phyloP scores from a whole-genome alignment of 2,329 filamentous ascomycete genomes.

The Aspergillus ruber region DNA sequence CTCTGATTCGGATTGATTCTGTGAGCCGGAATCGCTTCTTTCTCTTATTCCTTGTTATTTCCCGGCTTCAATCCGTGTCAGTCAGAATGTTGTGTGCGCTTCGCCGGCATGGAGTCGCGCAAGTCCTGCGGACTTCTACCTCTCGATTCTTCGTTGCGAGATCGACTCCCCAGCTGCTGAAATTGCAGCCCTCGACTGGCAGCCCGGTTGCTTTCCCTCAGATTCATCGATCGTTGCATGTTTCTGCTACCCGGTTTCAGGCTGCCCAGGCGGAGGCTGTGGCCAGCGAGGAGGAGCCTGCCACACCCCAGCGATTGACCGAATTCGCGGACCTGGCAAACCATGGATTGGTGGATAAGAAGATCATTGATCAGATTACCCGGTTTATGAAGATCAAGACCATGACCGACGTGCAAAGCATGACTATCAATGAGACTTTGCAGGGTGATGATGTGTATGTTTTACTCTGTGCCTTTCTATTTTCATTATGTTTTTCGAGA shows the following conservation, averaged over 20 bases:
- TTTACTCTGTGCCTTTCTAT: background rate
- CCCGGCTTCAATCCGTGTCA: slow-evolving; percentile 3
- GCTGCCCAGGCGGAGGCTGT: slow-evolving; percentile 17
- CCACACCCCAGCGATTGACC: slow-evolving; percentile 20
- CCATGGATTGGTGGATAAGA: slow-evolving; percentile 50
- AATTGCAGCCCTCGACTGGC: slow-evolving; percentile 19
- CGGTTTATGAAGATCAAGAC: slow-evolving; percentile 66
- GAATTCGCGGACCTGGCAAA: slow-evolving; percentile 35
- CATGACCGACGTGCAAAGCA: slow-evolving; percentile 89
- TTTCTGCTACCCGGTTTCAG: slow-evolving; percentile 21
- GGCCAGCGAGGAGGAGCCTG: slow-evolving; percentile 4
- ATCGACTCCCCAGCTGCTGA: slow-evolving; percentile 22
- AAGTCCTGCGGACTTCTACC: slow-evolving; percentile 29
- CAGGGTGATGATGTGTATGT: slow-evolving; percentile 71
- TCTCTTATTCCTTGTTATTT: background rate
- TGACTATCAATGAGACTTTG: slow-evolving; percentile 74
- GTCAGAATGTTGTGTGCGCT: slow-evolving; percentile 33
- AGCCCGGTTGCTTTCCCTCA: slow-evolving; percentile 7
- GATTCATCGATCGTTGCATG: slow-evolving; percentile 23
- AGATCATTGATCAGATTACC: slow-evolving; percentile 63
- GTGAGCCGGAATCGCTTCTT: slow-evolving; percentile 1
- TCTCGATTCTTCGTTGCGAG: slow-evolving; percentile 22
- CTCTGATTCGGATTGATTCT: slow-evolving; percentile 2
- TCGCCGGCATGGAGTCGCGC: slow-evolving; percentile 33
- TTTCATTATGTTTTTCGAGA: slow-evolving; percentile 5